A percentile compares a stretch with the other conserved stretches of the same genome.
Conservation (phyloP, 1,284 basidiomycete species). For the Cutaneotrichosporon sp. region DNA sequence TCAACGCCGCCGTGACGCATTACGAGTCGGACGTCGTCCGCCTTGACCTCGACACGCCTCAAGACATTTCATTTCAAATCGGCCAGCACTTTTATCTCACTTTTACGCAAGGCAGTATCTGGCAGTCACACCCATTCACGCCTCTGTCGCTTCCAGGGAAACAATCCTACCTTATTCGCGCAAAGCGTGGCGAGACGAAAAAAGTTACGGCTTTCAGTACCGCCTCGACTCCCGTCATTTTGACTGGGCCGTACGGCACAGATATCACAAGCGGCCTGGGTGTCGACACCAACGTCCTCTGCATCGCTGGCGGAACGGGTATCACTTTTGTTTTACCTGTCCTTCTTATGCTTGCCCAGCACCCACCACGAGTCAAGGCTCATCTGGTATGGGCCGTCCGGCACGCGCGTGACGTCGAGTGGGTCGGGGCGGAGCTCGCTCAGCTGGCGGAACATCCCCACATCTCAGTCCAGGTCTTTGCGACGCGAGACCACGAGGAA, state of each 20-base stretch:
- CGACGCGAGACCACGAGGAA: constrained; percentile 13
- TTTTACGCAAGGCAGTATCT: constrained; percentile 26
- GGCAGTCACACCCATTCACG: constrained; percentile 38
- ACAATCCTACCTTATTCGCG: constrained; percentile 28
- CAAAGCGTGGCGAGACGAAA: constrained; percentile 27
- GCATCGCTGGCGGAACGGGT: constrained; percentile 33
- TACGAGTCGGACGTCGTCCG: constrained; percentile 23
- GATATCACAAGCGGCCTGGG: constrained; percentile 14
- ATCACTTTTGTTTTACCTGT: constrained; percentile 34
- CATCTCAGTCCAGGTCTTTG: constrained; percentile 19
- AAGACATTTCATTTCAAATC: constrained; percentile 14
- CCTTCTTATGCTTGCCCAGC: constrained; percentile 20
- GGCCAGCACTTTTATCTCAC: constrained; percentile 37
- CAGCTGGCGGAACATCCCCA: constrained; percentile 8
- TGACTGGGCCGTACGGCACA: constrained; percentile 30
- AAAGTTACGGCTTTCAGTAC: constrained; percentile 1
- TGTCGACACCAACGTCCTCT: constrained; percentile 34
- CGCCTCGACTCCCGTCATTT: constrained; percentile 23
- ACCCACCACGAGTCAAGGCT: constrained; percentile 8
- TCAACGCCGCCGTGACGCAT: constrained; percentile 22
- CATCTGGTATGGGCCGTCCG: constrained; percentile 30
- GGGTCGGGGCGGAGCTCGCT: constrained; percentile 27
- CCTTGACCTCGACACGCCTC: constrained; percentile 22
- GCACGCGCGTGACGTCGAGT: constrained; percentile 20
- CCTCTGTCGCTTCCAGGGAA: constrained; percentile 25